A percentile compares a stretch with the other conserved stretches of the same genome.
Evolutionary conservation across 768 basidiomycete genomes (phyloP).

Genomic region (Hygrophoropsis aurantiaca): DNA sequence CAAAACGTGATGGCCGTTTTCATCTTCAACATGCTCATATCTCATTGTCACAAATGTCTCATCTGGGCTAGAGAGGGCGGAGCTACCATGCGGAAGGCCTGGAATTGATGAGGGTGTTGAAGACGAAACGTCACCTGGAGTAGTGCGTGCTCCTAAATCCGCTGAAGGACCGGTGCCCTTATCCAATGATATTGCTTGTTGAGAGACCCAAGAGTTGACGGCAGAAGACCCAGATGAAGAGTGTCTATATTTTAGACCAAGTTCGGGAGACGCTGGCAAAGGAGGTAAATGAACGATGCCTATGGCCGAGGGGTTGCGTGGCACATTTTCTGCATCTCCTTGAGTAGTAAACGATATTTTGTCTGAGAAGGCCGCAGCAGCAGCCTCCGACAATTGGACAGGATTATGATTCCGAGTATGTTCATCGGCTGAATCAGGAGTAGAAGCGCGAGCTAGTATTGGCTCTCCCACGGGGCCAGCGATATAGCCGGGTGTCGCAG

Average conservation of each 20-base stretch:
- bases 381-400: constrained; percentile 15
- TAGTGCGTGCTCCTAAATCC: no score
- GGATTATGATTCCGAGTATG: constrained; percentile 10
- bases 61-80: constrained; percentile 1
- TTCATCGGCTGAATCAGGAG: constrained; percentile 4
- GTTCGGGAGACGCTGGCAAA: constrained; percentile 17
- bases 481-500: constrained; percentile 1
- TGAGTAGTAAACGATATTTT: neutral
- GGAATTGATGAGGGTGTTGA: neutral
- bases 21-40: constrained; percentile 64
- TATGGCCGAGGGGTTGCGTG: constrained; percentile 41
- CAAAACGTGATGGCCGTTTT: constrained; percentile 69
- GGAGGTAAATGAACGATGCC: constrained; percentile 44
- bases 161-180: constrained; percentile 4
- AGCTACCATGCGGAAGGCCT: neutral
- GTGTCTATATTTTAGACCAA: neutral
- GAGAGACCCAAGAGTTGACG: neutral
- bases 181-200: constrained; percentile 3
- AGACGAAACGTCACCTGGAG: neutral
- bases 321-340: constrained; percentile 7
- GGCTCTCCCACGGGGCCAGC: constrained; percentile 12
- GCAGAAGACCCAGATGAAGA: neutral
- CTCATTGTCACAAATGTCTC: constrained; percentile 53
- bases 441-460: neutral
- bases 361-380: constrained; percentile 11